Evolutionary conservation across 2,329 filamentous ascomycete genomes (phyloP), one percentile per base, ranked within the genome.

Genomic region (Aspergillus sp.): DNA sequence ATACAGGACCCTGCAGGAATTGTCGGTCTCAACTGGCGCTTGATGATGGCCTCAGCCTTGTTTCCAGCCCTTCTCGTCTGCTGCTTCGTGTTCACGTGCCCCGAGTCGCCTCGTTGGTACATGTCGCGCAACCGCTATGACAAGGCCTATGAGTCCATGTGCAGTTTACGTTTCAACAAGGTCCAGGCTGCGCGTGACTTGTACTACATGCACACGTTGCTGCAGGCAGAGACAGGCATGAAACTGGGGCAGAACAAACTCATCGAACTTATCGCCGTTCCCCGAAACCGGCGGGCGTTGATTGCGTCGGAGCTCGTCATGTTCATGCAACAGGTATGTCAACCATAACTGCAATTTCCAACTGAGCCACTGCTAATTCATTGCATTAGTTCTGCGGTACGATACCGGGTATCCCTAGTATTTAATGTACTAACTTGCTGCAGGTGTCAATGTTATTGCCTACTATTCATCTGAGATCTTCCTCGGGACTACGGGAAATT

Each of bases 11-110:
- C 75, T 3, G 72, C 80, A 2, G 78, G 79, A 4, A 84, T 89
- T 56, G 74, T 80, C 9, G 87, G 87, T 6, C 78, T 84, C 32
- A 79, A 89, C 62, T 91, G 89, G 88, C 84, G 88, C 25, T 76
- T 90, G 43, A 89, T 89, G 86, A 83, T 91, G 77, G 86, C 82
- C 6, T 89, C 86, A 2, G 87, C 89, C 9, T 83, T 89, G 72
- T 79, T 89, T 13, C 86, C 85, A 0, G 85, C 86, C 15, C 73
- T 89, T 6, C 63, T 87, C 38, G 83, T 86, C 49, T 85, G 83
- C 68, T 74, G 70, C 39, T 78, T 87, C 30, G 87, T 91, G 60
- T 91, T 84, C 72, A 76, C 88, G 45, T 91, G 88, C 67, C 85
- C 86, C 0, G 78, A 80, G 59, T 81, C 79, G 0, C 79, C 80